Conservation (phyloP, 768 basidiomycete genomes). For the Guyanaporus albipodus region DNA sequence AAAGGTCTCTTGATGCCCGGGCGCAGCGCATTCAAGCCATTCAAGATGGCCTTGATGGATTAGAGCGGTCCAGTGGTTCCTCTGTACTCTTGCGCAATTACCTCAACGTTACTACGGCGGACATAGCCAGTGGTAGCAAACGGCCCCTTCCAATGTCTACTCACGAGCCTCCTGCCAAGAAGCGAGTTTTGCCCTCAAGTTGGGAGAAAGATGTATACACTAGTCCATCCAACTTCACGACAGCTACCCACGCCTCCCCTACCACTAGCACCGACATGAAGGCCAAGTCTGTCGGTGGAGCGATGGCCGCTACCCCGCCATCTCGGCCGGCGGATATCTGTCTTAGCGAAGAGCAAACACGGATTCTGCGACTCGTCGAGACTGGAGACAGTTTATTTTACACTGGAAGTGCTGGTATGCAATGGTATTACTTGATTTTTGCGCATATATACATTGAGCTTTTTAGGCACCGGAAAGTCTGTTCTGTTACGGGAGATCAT, state of each 20-base stretch:
- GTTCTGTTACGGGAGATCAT: constrained; percentile 93
- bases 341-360: constrained; percentile 82
- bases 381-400: constrained; percentile 82
- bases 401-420: constrained; percentile 92
- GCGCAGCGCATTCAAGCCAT: constrained; percentile 53
- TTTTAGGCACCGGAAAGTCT: constrained; percentile 90
- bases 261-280: constrained; percentile 7
- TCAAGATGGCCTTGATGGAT: constrained; percentile 51
- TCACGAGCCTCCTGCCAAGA: constrained; percentile 40
- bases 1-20: constrained; percentile 22
- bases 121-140: constrained; percentile 31
- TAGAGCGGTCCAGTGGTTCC: constrained; percentile 25
- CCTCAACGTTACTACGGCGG: constrained; percentile 11
- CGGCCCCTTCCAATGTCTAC: constrained; percentile 24
- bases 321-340: constrained; percentile 42
- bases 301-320: constrained; percentile 4
- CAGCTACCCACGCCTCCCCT: constrained; percentile 11
- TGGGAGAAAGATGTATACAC: constrained; percentile 42
- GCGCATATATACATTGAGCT: constrained; percentile 14
- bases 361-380: constrained; percentile 76
- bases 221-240: constrained; percentile 34
- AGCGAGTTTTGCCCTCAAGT: constrained; percentile 50
- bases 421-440: constrained; percentile 3
- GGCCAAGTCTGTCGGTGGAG: constrained; percentile 5
- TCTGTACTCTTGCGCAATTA: constrained; percentile 10